Conservation (phyloP, 2,329 filamentous ascomycete species). For the Xylariomycetidae sp. region DNA sequence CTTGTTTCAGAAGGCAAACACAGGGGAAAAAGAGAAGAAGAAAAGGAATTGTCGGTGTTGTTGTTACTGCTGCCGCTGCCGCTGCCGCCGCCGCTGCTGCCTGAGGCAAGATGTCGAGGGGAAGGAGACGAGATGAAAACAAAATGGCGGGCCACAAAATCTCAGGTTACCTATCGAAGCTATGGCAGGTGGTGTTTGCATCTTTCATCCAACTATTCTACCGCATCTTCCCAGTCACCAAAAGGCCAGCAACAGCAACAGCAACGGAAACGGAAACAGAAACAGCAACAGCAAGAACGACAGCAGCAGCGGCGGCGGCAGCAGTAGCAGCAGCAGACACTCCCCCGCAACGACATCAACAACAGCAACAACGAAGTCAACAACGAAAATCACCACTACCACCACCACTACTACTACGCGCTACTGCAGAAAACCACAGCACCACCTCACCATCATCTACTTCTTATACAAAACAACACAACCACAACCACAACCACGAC, state of each 20-base stretch:
- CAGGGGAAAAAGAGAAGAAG: too few relatives aligned
- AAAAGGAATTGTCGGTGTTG: too few relatives aligned
- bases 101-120: too few relatives aligned
- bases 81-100: too few relatives aligned
- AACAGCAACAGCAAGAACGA: conserved; percentile 5
- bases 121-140: conserved; percentile 15
- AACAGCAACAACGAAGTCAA: too few relatives aligned
- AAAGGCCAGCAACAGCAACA: conserved; percentile 4
- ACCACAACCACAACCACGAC: conserved; percentile 5
- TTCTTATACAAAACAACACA: conserved; percentile 1
- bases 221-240: conserved; percentile 20
- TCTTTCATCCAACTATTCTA: conserved; percentile 26
- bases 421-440: neutral
- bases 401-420: neutral
- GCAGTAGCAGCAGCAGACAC: too few relatives aligned
- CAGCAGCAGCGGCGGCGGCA: too few relatives aligned
- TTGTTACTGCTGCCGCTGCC: too few relatives aligned
- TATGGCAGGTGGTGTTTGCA: conserved; percentile 31
- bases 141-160: conserved; percentile 29
- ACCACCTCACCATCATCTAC: neutral
- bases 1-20: too few relatives aligned
- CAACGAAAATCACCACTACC: conserved; percentile 1
- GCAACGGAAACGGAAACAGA: too few relatives aligned
- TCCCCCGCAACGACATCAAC: neutral
- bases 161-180: conserved; percentile 27